Base-by-base conservation (phyloP, 2,329 filamentous ascomycete genomes). In the Verruconis gallopava region DNA sequence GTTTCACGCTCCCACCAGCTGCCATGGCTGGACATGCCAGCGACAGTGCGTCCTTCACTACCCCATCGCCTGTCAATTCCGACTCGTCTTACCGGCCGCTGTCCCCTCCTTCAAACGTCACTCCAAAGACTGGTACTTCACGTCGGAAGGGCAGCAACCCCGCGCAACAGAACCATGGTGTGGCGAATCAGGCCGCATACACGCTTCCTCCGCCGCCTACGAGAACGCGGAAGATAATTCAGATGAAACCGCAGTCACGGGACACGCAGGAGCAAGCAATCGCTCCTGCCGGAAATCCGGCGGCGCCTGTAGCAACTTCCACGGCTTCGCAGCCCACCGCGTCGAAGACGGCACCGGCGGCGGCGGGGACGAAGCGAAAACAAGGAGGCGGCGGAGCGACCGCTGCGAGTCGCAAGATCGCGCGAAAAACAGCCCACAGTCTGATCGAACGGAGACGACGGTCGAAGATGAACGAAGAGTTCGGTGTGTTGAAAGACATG, bases 401-500 rank as follows among this genome's bases (percentile, higher is more conserved):
- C 51, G 84, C 84, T 1, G 86, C 88, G 1, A 86, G 86, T n/a
- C 74, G 86, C 43, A 96, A 95, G 67, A 93, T 91, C 50, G 88
- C 91, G 4, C 75, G 91, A 50, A 96, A 95, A 65, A 96, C 89
- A 2, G 91, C 91, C 9, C 91, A 98, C 56, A 95, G 86, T 54
- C 64, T 96, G 50, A 98, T 96, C 51, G 91, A 98, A 65, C 72
- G 91, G 36, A 69, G 89, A 44, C 69, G 91, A 52, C 72, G 91
- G 47, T 93, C 85, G 11, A 98, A 96, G 68, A 98, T 96, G 89
- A 96, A 98, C 52, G 89, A 96, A 59, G 91, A 96, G 63, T 96
- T 96, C 64, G 82, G 78, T 2, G 81, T 93, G 13, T 65, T 96
- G 49, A 96, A 96, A 64, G 75, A 81, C 53, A 86, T 98, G 83